Conservation (phyloP, 345 rosid species). For the Salix purpurea region DNA sequence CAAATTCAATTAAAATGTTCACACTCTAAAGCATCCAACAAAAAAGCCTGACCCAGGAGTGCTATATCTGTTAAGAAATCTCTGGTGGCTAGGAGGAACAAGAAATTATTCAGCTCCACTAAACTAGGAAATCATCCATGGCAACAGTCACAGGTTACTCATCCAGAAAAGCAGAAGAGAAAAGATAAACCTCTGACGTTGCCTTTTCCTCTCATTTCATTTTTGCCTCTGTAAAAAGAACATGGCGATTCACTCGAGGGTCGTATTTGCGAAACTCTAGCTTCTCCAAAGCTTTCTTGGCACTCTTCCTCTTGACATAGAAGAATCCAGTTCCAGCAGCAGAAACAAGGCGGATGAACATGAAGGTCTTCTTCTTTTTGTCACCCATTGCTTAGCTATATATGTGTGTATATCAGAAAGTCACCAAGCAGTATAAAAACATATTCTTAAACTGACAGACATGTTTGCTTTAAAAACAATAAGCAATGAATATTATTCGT, state of each 20-base stretch:
- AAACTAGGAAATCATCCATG: background rate
- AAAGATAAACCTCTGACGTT: background rate
- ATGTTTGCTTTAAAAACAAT: background rate
- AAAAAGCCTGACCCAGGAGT: too few species aligned
- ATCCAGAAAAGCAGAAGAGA: slow-evolving; percentile 1
- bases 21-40: too few species aligned
- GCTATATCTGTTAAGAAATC: too few species aligned
- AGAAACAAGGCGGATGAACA: slow-evolving; percentile 85
- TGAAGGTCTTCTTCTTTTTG: slow-evolving; percentile 84
- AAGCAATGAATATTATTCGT: background rate
- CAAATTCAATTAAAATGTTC: too few species aligned
- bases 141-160: background rate
- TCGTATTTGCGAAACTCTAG: slow-evolving; percentile 93
- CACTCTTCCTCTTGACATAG: slow-evolving; percentile 90
- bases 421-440: background rate
- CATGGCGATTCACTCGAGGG: slow-evolving; percentile 90
- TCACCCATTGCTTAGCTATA: slow-evolving; percentile 55
- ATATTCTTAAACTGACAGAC: background rate
- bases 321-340: slow-evolving; percentile 98
- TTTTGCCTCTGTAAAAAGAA: slow-evolving; percentile 81
- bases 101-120: background rate
- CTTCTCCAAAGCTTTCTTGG: slow-evolving; percentile 67
- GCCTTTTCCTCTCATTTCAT: slow-evolving; percentile 58
- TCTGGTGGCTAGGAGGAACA: too few species aligned
- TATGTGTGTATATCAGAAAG: background rate